Percentiles rank a stretch among this genome's conserved stretches.
These are phyloP conservation scores for Cordia subcordata DNA, from an alignment of 257 asterid species.

Conservation along the genomic window DNA sequence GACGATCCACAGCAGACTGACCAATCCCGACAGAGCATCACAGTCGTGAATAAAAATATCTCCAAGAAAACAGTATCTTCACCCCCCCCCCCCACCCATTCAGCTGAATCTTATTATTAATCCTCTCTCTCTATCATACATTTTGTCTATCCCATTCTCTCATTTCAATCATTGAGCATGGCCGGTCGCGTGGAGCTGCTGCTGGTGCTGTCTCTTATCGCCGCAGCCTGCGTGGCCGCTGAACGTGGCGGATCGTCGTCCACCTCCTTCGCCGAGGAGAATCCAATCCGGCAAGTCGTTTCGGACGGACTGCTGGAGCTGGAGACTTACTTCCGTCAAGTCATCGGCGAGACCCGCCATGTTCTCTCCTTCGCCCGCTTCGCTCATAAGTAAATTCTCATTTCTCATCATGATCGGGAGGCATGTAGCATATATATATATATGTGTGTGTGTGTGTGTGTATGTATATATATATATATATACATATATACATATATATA, in stretches of 20 bases:
- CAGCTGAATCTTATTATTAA: too few species aligned
- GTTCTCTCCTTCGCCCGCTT: slow-evolving; percentile 83
- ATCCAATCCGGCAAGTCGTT: slow-evolving; percentile 89
- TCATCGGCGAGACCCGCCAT: slow-evolving; percentile 60
- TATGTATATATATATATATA: too few species aligned
- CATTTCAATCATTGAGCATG: slow-evolving; percentile 20
- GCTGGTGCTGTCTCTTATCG: slow-evolving; percentile 18
- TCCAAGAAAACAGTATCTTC: background rate
- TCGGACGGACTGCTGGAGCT: slow-evolving; percentile 57
- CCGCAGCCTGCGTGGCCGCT: slow-evolving; percentile 27
- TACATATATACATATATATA: too few species aligned
- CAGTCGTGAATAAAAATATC: background rate
- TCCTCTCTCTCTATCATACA: too few species aligned
- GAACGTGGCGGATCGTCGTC: slow-evolving; percentile 33
- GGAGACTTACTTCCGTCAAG: slow-evolving; percentile 45
- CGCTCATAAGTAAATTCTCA: slow-evolving; percentile 50
- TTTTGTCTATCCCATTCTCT: too few species aligned
- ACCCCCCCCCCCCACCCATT: too few species aligned
- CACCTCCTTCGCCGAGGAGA: slow-evolving; percentile 33
- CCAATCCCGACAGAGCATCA: background rate
- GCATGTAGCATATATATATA: background rate
- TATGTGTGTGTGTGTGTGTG: background rate
- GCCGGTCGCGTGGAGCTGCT: slow-evolving; percentile 30
- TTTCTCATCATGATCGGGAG: background rate
- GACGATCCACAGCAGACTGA: background rate